phyloP scores from a whole-genome alignment of 139 green algal genomes.

The Pycnococcus provasolii region DNA sequence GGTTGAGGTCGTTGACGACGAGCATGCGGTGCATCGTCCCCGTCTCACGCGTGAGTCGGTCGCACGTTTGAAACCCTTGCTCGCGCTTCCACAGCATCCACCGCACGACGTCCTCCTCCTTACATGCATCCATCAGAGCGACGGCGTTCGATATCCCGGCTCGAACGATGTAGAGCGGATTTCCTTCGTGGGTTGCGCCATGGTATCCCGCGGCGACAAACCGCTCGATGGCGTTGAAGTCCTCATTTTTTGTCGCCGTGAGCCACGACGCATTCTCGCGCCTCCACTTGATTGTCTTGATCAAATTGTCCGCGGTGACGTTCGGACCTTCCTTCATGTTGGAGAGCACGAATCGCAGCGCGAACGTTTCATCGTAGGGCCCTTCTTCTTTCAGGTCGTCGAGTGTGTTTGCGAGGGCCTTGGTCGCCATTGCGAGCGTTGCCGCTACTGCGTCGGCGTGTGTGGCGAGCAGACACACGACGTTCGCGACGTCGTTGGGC shows the following conservation, averaged over 20 bases:
- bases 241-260: not conserved
- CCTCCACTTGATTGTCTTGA: not conserved
- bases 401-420: no score
- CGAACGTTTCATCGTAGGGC: no score
- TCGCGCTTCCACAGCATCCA: conserved; percentile 10
- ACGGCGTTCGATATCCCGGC: not conserved
- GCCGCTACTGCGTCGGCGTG: no score
- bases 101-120: conserved; percentile 5
- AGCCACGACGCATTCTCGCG: not conserved
- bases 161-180: conserved; percentile 3
- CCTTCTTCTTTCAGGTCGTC: no score
- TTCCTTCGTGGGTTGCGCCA: not conserved
- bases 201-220: conserved; percentile 1
- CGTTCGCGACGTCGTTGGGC: no score
- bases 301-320: no score
- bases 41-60: conserved; percentile 12
- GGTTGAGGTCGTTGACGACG: conserved; percentile 19
- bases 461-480: no score
- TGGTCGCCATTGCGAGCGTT: no score
- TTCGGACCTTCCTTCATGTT: no score
- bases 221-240: not conserved
- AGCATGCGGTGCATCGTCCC: not conserved
- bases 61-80: not conserved
- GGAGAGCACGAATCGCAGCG: no score
- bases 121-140: not conserved